Conservation (phyloP, 768 basidiomycete species). For the Tremella yokohamensis region DNA sequence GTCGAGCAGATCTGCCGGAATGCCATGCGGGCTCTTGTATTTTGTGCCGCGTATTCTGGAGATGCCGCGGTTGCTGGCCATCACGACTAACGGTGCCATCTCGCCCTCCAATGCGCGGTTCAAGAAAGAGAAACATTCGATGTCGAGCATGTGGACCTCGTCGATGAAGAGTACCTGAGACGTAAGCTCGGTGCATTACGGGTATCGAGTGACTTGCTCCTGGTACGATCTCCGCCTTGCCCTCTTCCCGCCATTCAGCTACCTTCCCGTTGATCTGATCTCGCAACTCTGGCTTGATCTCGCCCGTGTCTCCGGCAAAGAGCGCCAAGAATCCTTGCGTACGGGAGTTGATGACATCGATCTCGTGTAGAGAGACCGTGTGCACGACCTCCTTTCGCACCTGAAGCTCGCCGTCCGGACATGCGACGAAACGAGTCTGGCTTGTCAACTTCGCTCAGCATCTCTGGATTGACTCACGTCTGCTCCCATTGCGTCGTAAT, state of each 20-base stretch:
- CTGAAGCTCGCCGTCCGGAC: constrained; percentile 96
- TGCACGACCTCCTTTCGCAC: constrained; percentile 96
- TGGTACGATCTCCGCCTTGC: constrained; percentile 95
- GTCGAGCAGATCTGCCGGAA: constrained; percentile 91
- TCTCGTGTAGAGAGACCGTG: constrained; percentile 95
- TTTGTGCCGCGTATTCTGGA: constrained; percentile 91
- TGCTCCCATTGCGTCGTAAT: constrained; percentile 99
- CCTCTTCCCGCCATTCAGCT: constrained; percentile 95
- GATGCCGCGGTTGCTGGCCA: constrained; percentile 97
- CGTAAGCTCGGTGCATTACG: background rate
- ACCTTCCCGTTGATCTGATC: constrained; percentile 97
- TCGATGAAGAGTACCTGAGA: constrained; percentile 92
- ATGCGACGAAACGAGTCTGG: constrained; percentile 96
- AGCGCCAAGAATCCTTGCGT: constrained; percentile 98
- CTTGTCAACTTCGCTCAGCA: background rate
- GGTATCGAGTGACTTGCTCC: constrained; percentile 62
- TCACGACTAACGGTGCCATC: constrained; percentile 89
- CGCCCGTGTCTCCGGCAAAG: constrained; percentile 83
- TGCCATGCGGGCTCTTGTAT: constrained; percentile 88
- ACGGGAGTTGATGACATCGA: constrained; percentile 97
- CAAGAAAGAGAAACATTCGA: constrained; percentile 97
- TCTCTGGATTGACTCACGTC: constrained; percentile 63
- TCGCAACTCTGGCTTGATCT: constrained; percentile 94
- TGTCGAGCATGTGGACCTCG: constrained; percentile 99
- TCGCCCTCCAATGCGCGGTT: constrained; percentile 94